phyloP scores from a whole-genome alignment of 176 grass and related monocot genomes.

The Pontederia paniculata region DNA sequence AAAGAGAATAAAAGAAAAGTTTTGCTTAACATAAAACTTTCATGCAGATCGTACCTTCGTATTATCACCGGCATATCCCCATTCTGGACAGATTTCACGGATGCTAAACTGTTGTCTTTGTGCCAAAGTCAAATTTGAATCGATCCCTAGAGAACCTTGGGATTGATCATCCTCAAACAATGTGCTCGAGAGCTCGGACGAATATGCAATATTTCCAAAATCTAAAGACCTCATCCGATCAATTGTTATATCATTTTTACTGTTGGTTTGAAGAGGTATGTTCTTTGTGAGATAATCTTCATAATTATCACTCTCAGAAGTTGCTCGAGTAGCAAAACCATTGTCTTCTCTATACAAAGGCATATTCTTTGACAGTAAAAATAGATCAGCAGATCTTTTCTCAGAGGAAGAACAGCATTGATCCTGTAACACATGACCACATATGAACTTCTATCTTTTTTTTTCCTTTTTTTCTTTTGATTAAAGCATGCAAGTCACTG shows the following conservation, averaged over 20 bases:
- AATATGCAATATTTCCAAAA: constrained; percentile 26
- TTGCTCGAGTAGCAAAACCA: constrained; percentile 17
- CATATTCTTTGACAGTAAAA: constrained; percentile 25
- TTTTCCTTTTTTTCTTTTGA: not conserved
- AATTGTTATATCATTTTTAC: constrained; percentile 19
- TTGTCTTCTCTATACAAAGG: constrained; percentile 35
- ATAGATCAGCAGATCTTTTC: constrained; percentile 27
- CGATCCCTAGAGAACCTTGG: constrained; percentile 27
- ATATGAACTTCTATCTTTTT: not conserved
- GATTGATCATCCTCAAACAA: constrained; percentile 45
- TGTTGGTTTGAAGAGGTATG: constrained; percentile 11
- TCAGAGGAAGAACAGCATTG: constrained; percentile 17
- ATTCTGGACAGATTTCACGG: constrained; percentile 82
- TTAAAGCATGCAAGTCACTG: no score
- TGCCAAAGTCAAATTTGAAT: constrained; percentile 31
- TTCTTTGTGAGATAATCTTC: constrained; percentile 12
- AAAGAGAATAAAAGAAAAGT: no score
- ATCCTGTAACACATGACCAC: not conserved
- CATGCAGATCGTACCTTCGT: constrained; percentile 59
- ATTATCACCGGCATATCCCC: constrained; percentile 74
- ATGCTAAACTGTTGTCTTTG: constrained; percentile 59
- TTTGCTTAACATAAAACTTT: no score
- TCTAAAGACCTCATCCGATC: constrained; percentile 41
- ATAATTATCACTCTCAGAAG: constrained; percentile 35
- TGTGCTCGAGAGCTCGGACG: constrained; percentile 34